Evolutionary conservation across 345 rosid genomes (phyloP).

Genomic region (Abelmoschus esculentus): DNA sequence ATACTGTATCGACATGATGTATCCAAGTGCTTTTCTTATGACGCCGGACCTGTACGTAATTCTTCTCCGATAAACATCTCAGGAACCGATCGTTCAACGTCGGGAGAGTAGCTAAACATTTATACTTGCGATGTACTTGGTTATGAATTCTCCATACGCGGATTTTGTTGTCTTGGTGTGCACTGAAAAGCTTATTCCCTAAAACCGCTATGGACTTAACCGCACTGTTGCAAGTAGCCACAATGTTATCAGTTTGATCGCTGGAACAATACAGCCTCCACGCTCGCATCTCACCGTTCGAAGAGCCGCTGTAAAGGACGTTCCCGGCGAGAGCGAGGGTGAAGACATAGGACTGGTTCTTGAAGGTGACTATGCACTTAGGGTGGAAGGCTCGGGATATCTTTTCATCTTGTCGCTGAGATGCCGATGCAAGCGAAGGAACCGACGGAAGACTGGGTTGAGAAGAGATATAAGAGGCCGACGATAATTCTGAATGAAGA

Average conservation of each 20-base stretch:
- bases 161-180: constrained; percentile 73
- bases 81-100: constrained; percentile 46
- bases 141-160: constrained; percentile 52
- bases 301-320: constrained; percentile 43
- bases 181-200: constrained; percentile 46
- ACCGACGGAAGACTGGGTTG: constrained; percentile 39
- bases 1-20: constrained; percentile 65
- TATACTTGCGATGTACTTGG: constrained; percentile 17
- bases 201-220: constrained; percentile 48
- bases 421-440: constrained; percentile 41
- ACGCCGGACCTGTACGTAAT: constrained; percentile 58
- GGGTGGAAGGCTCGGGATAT: constrained; percentile 15
- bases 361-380: constrained; percentile 42
- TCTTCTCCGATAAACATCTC: constrained; percentile 33
- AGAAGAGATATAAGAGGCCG: constrained; percentile 42
- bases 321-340: constrained; percentile 40
- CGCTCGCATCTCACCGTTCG: constrained; percentile 41
- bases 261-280: constrained; percentile 31
- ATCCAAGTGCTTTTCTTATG: constrained; percentile 77
- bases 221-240: constrained; percentile 31
- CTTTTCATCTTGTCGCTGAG: constrained; percentile 1
- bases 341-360: constrained; percentile 40
- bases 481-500: constrained; percentile 26
- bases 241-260: constrained; percentile 6
- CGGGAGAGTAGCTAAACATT: constrained; percentile 53